A percentile compares a stretch with the other conserved stretches of the same genome.
Evolutionary conservation across 2,329 filamentous ascomycete genomes (phyloP).

Genomic region (Esteya vermicola): DNA sequence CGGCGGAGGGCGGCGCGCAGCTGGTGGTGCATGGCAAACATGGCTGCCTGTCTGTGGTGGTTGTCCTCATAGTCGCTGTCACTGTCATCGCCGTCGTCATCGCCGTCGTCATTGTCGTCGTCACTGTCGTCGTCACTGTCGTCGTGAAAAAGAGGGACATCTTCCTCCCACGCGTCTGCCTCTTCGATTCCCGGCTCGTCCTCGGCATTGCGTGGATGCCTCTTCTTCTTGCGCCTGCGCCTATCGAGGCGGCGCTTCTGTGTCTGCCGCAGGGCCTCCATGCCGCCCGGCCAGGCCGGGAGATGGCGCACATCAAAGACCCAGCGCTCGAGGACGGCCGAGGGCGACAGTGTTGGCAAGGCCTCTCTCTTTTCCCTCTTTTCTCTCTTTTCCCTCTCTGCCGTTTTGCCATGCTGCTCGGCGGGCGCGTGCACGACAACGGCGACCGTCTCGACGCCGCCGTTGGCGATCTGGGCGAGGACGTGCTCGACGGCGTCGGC

Average conservation of each 20-base stretch:
- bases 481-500: slow-evolving; percentile 64
- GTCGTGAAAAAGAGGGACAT: background rate
- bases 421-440: slow-evolving; percentile 8
- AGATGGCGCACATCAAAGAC: slow-evolving; percentile 42
- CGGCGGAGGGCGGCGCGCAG: slow-evolving; percentile 52
- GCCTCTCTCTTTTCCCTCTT: too few relatives aligned
- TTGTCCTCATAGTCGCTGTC: background rate
- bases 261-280: slow-evolving; percentile 14
- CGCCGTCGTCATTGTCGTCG: slow-evolving; percentile 1
- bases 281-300: slow-evolving; percentile 27
- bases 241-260: too few relatives aligned
- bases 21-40: slow-evolving; percentile 55
- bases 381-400: too few relatives aligned
- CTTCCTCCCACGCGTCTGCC: slow-evolving; percentile 37
- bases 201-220: slow-evolving; percentile 16
- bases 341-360: slow-evolving; percentile 10
- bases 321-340: slow-evolving; percentile 43
- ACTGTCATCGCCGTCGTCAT: background rate
- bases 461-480: slow-evolving; percentile 51
- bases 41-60: background rate
- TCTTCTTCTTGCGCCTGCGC: too few relatives aligned
- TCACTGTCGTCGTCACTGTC: slow-evolving; percentile 2
- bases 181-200: too few relatives aligned
- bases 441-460: slow-evolving; percentile 12
- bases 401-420: too few relatives aligned